Evolutionary conservation across 148 eudicot species (phyloP), one percentile per base, ranked within the genome.

Genomic region (Rhododendron ovatum): DNA sequence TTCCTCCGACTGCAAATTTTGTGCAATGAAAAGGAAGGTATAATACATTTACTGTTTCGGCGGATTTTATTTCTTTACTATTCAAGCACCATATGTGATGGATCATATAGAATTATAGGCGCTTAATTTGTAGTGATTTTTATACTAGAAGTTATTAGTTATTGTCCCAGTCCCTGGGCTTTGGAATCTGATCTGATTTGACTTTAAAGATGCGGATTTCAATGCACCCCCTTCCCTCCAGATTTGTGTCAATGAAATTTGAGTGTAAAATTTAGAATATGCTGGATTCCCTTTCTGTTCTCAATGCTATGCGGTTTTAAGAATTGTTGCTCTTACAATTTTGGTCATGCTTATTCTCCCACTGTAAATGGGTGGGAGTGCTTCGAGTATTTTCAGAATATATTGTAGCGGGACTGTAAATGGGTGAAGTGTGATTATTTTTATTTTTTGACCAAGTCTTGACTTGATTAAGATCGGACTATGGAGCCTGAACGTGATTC

Each of bases 1-100:
- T 24, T 89, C 96, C 78, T 96, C 99, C 1, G 99, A 96, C 86
- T 95, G 99, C 94, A 95, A 96, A 88, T 96, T 96, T 83, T 96
- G 99, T 85, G 91, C 98, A 55, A 88, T 96, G 93, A 96, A 92
- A 88, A 94, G 99, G 87, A 96, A 96, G 99, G 99, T 95, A 92
- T 33, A 37, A 81, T 83, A 45, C 69, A 17, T 55, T 82, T 26
- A 53, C 84, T 9, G n/a, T 73, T 50, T 41, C 12, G 1, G 76
- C 4, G 10, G 37, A 15, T 61, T 47, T 41, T 53, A n/a, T 55
- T 26, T 35, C 71, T 9, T n/a, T 67, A 26, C 39, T 71, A 71
- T 33, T 71, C 8, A 33, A 33, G 20, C 9, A 14, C 15, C 18
- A 28, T 13, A 30, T 28, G 76, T 71, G 20, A 71, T 71, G 57